A percentile compares a stretch with the other conserved stretches of the same genome.
Evolutionary conservation across 768 basidiomycete species (phyloP).

Genomic region (Jaapia argillacea): DNA sequence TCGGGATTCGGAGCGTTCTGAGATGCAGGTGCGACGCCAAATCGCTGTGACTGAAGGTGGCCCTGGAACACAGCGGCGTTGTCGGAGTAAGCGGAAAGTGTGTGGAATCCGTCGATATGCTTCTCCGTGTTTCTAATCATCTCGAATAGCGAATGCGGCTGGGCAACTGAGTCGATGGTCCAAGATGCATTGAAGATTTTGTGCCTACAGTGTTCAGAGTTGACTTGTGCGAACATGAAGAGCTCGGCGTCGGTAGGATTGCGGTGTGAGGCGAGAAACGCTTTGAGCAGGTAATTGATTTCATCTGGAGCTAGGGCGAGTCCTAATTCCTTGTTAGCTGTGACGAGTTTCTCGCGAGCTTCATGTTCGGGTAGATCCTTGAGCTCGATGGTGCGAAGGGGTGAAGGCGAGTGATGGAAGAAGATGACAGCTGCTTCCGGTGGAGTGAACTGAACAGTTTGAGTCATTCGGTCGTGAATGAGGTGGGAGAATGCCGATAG

Average conservation of each 20-base stretch:
- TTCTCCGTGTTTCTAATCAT: slow-evolving; percentile 98
- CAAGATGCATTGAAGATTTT: slow-evolving; percentile 99
- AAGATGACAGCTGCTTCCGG: slow-evolving; percentile 56
- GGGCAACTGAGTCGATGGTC: slow-evolving; percentile 67
- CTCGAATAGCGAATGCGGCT: slow-evolving; percentile 75
- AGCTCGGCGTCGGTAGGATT: slow-evolving; percentile 96
- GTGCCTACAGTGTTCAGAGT: slow-evolving; percentile 99
- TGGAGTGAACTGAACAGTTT: slow-evolving; percentile 47
- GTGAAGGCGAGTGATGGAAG: slow-evolving; percentile 47
- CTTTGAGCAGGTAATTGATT: slow-evolving; percentile 85
- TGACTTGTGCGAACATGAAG: slow-evolving; percentile 99
- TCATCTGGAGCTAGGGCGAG: slow-evolving; percentile 87
- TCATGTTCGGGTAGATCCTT: slow-evolving; percentile 18
- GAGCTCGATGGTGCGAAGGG: slow-evolving; percentile 67
- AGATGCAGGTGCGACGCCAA: slow-evolving; percentile 36
- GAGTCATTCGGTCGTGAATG: slow-evolving; percentile 97
- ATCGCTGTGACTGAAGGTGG: slow-evolving; percentile 53
- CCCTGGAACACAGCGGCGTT: slow-evolving; percentile 94
- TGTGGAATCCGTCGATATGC: slow-evolving; percentile 51
- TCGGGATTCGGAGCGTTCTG: slow-evolving; percentile 12
- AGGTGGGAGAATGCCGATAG: slow-evolving; percentile 52
- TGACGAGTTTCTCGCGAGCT: slow-evolving; percentile 54
- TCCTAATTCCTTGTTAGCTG: slow-evolving; percentile 78
- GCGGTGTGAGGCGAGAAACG: slow-evolving; percentile 62
- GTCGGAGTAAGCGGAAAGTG: slow-evolving; percentile 95